Percentiles rank a stretch among this genome's conserved stretches.
These are phyloP conservation scores for Claviceps fusiformis DNA, from an alignment of 2,329 filamentous ascomycete genomes.

Conservation along the genomic window DNA sequence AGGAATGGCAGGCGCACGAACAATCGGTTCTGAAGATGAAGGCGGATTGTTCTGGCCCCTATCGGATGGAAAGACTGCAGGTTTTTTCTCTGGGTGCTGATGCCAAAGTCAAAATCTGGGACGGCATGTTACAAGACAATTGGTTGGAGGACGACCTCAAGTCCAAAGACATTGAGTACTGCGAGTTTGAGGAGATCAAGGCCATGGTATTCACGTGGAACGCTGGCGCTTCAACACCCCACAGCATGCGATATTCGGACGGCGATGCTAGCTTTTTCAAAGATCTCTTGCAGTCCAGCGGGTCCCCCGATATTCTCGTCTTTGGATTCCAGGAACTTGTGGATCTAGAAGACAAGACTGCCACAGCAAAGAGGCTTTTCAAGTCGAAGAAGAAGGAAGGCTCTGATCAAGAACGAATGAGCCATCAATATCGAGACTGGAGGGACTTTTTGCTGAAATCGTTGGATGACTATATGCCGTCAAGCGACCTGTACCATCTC, in stretches of 20 bases:
- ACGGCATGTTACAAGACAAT: conserved; percentile 84
- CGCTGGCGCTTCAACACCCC: conserved; percentile 87
- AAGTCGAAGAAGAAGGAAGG: conserved; percentile 80
- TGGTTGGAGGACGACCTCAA: conserved; percentile 92
- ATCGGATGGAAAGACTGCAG: conserved; percentile 71
- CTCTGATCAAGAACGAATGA: conserved; percentile 80
- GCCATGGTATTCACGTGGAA: conserved; percentile 90
- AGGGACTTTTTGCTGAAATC: conserved; percentile 73
- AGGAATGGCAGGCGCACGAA: conserved; percentile 89
- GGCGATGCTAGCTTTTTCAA: conserved; percentile 68
- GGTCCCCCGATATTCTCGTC: conserved; percentile 75
- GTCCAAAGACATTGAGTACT: conserved; percentile 66
- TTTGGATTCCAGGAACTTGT: conserved; percentile 99
- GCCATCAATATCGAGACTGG: conserved; percentile 95
- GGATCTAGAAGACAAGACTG: conserved; percentile 91
- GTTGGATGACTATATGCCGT: conserved; percentile 71
- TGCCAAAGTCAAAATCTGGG: conserved; percentile 75
- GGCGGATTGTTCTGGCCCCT: conserved; percentile 69
- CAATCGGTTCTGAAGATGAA: conserved; percentile 67
- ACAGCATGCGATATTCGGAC: conserved; percentile 62
- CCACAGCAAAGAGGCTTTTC: conserved; percentile 90
- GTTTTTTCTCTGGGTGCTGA: conserved; percentile 81
- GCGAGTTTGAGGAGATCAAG: conserved; percentile 69
- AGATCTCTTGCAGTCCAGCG: conserved; percentile 61
- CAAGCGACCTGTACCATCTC: conserved; percentile 65